phyloP scores from a whole-genome alignment of 306 rosid species.

The Pterocarpus macrocarpus region DNA sequence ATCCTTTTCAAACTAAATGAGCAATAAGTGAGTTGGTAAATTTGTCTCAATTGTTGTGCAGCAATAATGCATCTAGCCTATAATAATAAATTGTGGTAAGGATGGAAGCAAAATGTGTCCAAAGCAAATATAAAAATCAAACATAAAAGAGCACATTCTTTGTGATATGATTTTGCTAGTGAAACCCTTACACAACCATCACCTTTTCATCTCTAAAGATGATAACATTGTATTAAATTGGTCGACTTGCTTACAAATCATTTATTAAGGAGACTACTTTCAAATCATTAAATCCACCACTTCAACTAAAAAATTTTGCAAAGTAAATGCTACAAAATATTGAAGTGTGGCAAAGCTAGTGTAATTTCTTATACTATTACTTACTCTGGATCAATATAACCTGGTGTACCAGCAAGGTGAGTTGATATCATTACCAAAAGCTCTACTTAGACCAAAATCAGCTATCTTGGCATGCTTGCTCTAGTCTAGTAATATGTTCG shows the following conservation, averaged over 20 bases:
- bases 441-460: constrained; percentile 64
- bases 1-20: too few species aligned
- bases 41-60: too few species aligned
- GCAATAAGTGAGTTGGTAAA: too few species aligned
- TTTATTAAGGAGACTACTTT: background rate
- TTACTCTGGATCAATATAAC: constrained; percentile 65
- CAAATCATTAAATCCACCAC: background rate
- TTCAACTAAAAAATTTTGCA: background rate
- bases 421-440: constrained; percentile 45
- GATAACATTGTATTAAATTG: background rate
- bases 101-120: too few species aligned
- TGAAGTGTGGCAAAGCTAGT: background rate
- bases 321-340: background rate
- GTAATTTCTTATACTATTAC: background rate
- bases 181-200: too few species aligned
- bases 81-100: too few species aligned
- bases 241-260: background rate
- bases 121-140: too few species aligned
- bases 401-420: constrained; percentile 50
- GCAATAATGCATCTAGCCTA: too few species aligned
- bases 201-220: background rate
- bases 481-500: constrained; percentile 61
- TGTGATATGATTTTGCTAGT: too few species aligned
- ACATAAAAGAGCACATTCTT: too few species aligned
- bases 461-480: constrained; percentile 55